phyloP scores from a whole-genome alignment of 345 rosid species.

The Mallotus nudiflorus region DNA sequence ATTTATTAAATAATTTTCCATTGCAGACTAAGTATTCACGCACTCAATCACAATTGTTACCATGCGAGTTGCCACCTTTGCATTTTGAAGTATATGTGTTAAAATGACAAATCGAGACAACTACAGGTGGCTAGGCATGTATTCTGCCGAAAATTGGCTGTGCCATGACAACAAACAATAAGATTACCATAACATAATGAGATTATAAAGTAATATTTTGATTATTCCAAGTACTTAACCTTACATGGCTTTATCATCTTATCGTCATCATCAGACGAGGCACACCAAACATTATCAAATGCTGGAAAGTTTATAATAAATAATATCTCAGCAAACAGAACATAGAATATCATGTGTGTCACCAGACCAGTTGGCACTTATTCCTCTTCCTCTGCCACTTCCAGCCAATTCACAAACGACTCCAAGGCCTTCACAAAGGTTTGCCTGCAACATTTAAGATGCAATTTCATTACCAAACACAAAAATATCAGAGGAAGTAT shows the following conservation, averaged over 20 bases:
- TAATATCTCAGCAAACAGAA: conserved; percentile 3
- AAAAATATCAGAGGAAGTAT: too few species aligned
- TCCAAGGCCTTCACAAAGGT: conserved; percentile 87
- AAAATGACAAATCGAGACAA: too few species aligned
- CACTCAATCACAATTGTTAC: too few species aligned
- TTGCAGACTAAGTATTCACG: too few species aligned
- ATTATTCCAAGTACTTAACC: conserved; percentile 16
- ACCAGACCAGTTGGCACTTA: conserved; percentile 21
- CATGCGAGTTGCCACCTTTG: too few species aligned
- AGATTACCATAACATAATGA: not conserved
- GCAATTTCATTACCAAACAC: not conserved
- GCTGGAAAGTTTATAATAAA: not conserved
- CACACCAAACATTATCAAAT: conserved; percentile 19
- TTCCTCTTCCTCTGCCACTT: conserved; percentile 98
- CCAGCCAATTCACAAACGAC: conserved; percentile 97
- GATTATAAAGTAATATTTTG: conserved; percentile 4
- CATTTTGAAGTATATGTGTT: too few species aligned
- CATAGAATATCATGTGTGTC: not conserved
- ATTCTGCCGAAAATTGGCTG: too few species aligned
- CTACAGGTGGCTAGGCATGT: too few species aligned
- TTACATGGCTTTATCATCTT: conserved; percentile 10
- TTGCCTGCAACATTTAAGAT: conserved; percentile 49
- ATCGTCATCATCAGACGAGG: conserved; percentile 3
- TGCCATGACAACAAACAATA: not conserved
- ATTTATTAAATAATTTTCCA: too few species aligned